Conservation (phyloP, 2,329 filamentous ascomycete species). For the Colletotrichum lentis region DNA sequence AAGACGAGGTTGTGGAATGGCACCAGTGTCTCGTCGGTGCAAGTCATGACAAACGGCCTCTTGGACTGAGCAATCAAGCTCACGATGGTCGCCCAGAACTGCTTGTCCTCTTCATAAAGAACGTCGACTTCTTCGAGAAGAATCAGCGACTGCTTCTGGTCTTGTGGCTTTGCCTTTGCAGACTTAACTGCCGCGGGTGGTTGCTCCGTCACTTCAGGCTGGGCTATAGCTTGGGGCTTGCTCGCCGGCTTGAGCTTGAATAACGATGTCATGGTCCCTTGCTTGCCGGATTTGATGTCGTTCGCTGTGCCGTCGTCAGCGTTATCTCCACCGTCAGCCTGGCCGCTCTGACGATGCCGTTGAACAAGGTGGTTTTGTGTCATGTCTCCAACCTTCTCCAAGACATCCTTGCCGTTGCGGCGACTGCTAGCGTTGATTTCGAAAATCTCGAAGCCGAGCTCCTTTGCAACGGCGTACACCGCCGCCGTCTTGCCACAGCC, state of each 20-base stretch:
- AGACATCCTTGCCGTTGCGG: conserved; percentile 85
- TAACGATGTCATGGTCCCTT: conserved; percentile 82
- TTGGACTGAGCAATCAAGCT: conserved; percentile 84
- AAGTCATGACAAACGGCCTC: conserved; percentile 92
- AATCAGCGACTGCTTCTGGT: conserved; percentile 92
- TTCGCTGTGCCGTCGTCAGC: conserved; percentile 59
- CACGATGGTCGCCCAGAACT: conserved; percentile 88
- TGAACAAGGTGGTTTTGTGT: conserved; percentile 90
- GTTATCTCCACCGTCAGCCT: conserved; percentile 47
- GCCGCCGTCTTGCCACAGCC: conserved; percentile 94
- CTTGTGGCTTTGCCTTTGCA: conserved; percentile 48
- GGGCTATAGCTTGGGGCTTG: conserved; percentile 41
- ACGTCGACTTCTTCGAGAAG: conserved; percentile 93
- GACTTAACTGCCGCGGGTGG: conserved; percentile 4
- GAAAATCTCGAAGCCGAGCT: conserved; percentile 92
- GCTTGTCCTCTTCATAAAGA: conserved; percentile 93
- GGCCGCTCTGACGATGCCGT: conserved; percentile 50
- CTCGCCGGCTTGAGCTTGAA: conserved; percentile 67
- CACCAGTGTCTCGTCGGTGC: conserved; percentile 87
- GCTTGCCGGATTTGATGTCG: conserved; percentile 73
- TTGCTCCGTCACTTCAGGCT: conserved; percentile 40
- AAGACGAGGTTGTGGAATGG: conserved; percentile 78
- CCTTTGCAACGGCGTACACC: conserved; percentile 89
- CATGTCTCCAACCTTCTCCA: conserved; percentile 96
- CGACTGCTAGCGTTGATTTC: conserved; percentile 89